Conservation (phyloP, 1,139 yeast species). For the Entelexis sorbosivorans region DNA sequence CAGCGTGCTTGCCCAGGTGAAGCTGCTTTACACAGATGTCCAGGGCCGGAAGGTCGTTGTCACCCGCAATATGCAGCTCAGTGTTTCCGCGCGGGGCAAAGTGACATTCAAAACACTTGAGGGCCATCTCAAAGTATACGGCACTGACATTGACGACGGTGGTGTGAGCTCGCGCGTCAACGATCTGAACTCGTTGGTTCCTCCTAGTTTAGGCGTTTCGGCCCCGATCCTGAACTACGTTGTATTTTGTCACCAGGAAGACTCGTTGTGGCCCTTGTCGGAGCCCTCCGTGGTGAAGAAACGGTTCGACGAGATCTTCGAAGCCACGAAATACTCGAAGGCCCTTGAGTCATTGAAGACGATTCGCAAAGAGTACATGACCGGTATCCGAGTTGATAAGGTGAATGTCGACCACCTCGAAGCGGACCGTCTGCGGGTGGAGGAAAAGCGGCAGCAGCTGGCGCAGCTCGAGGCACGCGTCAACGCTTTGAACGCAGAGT, state of each 20-base stretch:
- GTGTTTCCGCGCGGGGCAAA: slow-evolving; percentile 50
- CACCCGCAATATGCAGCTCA: slow-evolving; percentile 58
- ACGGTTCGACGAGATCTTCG: slow-evolving; percentile 91
- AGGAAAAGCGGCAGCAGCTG: slow-evolving; percentile 43
- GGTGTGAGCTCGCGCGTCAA: slow-evolving; percentile 71
- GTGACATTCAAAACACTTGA: slow-evolving; percentile 82
- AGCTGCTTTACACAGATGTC: slow-evolving; percentile 68
- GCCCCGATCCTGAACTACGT: slow-evolving; percentile 83
- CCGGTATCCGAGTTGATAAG: slow-evolving; percentile 62
- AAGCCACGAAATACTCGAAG: slow-evolving; percentile 84
- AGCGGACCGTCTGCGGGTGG: slow-evolving; percentile 64
- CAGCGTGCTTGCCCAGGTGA: slow-evolving; percentile 80
- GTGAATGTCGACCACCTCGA: slow-evolving; percentile 69
- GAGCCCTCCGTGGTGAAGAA: slow-evolving; percentile 85
- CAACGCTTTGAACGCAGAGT: slow-evolving; percentile 40
- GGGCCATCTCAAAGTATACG: slow-evolving; percentile 54
- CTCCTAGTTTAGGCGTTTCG: slow-evolving; percentile 76
- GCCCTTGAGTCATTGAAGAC: slow-evolving; percentile 71
- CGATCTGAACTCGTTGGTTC: slow-evolving; percentile 75
- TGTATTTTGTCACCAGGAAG: slow-evolving; percentile 96
- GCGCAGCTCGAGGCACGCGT: slow-evolving; percentile 38
- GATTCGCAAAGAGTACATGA: slow-evolving; percentile 64
- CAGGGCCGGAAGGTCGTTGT: slow-evolving; percentile 72
- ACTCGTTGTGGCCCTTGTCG: slow-evolving; percentile 81
- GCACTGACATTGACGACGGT: slow-evolving; percentile 23